Percentiles rank a stretch among this genome's conserved stretches.
Evolutionary conservation across 2,329 filamentous ascomycete genomes (phyloP).

Genomic region (Epichloe uncinata): DNA sequence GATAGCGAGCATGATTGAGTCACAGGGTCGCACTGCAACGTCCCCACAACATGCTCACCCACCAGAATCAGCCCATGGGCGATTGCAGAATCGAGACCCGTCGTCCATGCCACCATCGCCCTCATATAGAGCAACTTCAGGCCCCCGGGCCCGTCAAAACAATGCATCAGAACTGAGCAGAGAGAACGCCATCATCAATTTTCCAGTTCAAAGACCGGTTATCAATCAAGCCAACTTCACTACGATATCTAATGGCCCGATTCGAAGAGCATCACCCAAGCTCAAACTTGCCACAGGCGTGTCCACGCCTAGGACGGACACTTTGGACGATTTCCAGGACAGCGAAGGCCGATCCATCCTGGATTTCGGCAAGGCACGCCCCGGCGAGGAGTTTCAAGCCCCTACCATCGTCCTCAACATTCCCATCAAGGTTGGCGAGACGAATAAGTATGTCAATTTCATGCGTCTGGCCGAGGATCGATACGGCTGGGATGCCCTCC

Average conservation of each 20-base stretch:
- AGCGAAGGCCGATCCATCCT: conserved; percentile 42
- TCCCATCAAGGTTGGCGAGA: conserved; percentile 57
- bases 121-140: conserved; percentile 21
- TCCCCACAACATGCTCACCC: conserved; percentile 18
- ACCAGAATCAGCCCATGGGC: conserved; percentile 14
- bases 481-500: conserved; percentile 88
- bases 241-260: conserved; percentile 26
- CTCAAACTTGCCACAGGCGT: conserved; percentile 29
- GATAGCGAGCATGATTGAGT: conserved; percentile 77
- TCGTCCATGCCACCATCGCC: conserved; percentile 30
- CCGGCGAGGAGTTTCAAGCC: conserved; percentile 44
- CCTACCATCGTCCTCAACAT: conserved; percentile 79
- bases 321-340: conserved; percentile 33
- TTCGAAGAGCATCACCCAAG: conserved; percentile 35
- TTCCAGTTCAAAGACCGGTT: conserved; percentile 17
- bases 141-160: conserved; percentile 18
- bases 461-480: conserved; percentile 85
- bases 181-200: conserved; percentile 15
- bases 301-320: conserved; percentile 35
- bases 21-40: conserved; percentile 18
- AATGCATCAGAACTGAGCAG: conserved; percentile 26
- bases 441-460: conserved; percentile 90
- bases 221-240: conserved; percentile 27
- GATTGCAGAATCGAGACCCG: conserved; percentile 21
- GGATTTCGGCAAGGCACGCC: conserved; percentile 46